Conservation (phyloP, 179 eudicot species). For the Beta macrorhiza region DNA sequence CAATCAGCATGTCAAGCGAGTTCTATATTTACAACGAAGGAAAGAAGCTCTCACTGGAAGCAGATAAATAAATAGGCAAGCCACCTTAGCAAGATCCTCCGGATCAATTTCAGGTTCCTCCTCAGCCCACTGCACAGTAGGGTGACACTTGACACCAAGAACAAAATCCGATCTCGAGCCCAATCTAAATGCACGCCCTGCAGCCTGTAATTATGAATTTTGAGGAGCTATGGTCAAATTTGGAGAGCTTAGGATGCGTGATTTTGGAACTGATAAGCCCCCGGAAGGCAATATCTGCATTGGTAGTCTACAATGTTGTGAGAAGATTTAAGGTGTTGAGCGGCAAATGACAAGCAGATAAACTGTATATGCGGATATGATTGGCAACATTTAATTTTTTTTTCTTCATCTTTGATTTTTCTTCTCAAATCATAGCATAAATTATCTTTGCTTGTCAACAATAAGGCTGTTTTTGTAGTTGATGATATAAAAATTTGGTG, state of each 20-base stretch:
- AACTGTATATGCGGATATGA: neutral
- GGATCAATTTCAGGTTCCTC: conserved; percentile 57
- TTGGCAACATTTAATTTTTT: neutral
- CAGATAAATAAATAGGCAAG: conserved; percentile 1
- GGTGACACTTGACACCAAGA: conserved; percentile 59
- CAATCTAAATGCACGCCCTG: conserved; percentile 58
- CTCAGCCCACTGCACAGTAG: conserved; percentile 71
- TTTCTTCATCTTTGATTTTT: neutral
- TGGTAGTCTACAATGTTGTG: conserved; percentile 14
- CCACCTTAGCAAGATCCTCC: conserved; percentile 66
- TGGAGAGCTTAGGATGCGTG: conserved; percentile 28
- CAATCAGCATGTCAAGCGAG: conserved; percentile 18
- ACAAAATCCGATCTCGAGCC: conserved; percentile 57
- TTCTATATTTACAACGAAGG: neutral
- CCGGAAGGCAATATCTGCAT: conserved; percentile 27
- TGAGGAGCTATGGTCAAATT: conserved; percentile 49
- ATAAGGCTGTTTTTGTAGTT: neutral
- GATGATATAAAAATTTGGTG: neutral
- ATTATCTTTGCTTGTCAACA: neutral
- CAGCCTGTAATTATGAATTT: conserved; percentile 73
- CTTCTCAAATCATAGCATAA: neutral
- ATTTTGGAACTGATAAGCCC: conserved; percentile 33
- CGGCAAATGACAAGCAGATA: conserved; percentile 24
- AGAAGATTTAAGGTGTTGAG: conserved; percentile 13
- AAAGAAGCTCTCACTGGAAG: neutral